These are phyloP conservation scores for Beta lomatogona DNA, from an alignment of 179 eudicot genomes.

Conservation along the genomic window DNA sequence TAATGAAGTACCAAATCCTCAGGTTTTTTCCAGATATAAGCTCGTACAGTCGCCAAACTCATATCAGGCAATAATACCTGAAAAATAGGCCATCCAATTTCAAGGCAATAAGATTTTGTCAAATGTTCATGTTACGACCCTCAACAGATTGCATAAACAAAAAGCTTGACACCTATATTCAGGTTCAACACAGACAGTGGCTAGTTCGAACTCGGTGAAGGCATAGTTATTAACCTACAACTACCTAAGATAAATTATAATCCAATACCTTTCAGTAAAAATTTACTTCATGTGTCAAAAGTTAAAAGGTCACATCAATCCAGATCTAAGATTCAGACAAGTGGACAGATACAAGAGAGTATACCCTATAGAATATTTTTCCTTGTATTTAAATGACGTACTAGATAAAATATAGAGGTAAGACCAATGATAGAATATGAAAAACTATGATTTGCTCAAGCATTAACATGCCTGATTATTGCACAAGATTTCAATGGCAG, in stretches of 20 bases:
- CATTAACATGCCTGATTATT: slow-evolving; percentile 78
- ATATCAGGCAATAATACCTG: slow-evolving; percentile 92
- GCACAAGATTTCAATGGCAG: slow-evolving; percentile 88
- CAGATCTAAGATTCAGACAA: slow-evolving; percentile 5
- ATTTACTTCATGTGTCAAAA: neutral
- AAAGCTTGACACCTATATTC: neutral
- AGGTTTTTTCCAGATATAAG: slow-evolving; percentile 93
- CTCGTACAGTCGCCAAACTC: slow-evolving; percentile 96
- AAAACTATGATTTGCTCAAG: neutral
- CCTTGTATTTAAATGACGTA: neutral
- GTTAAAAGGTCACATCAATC: neutral
- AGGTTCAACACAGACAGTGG: neutral
- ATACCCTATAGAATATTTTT: neutral
- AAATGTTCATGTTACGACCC: neutral
- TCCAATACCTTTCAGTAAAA: neutral
- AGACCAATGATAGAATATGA: neutral
- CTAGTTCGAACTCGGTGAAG: neutral
- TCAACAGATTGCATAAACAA: neutral
- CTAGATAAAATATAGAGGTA: neutral
- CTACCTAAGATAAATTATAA: neutral
- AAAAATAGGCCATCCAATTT: slow-evolving; percentile 12
- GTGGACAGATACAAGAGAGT: neutral
- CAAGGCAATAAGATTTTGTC: neutral
- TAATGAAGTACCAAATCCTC: slow-evolving; percentile 91
- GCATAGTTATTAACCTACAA: neutral